phyloP scores from a whole-genome alignment of 2,329 filamentous ascomycete genomes.

The Blumeriella jaapii region DNA sequence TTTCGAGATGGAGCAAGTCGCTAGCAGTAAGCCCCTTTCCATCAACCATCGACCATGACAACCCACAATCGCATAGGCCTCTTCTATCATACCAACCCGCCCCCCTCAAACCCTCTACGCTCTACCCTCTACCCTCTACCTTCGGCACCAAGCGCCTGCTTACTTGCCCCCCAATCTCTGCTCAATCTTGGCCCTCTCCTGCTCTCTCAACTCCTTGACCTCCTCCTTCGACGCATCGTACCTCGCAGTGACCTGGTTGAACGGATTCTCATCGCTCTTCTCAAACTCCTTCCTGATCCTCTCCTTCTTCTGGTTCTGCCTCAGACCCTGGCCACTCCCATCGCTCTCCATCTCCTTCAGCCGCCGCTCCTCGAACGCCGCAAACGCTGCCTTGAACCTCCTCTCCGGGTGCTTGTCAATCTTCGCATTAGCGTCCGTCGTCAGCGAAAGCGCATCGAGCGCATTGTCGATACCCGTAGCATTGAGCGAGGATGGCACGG shows the following conservation, averaged over 20 bases:
- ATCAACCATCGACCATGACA: background rate
- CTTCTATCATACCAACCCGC: no score
- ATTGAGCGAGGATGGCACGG: slow-evolving; percentile 49
- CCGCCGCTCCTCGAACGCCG: slow-evolving; percentile 69
- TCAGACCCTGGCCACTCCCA: slow-evolving; percentile 57
- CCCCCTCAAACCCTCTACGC: no score
- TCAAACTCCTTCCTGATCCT: slow-evolving; percentile 86
- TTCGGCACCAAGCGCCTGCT: background rate
- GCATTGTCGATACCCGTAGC: slow-evolving; percentile 89
- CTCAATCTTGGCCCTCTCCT: slow-evolving; percentile 68
- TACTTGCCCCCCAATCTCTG: slow-evolving; percentile 41
- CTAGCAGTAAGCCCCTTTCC: background rate
- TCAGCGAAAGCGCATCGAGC: slow-evolving; percentile 70
- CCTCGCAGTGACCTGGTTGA: slow-evolving; percentile 68
- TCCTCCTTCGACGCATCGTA: slow-evolving; percentile 78
- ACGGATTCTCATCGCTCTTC: slow-evolving; percentile 88
- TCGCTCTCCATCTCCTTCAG: slow-evolving; percentile 79
- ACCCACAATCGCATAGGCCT: background rate
- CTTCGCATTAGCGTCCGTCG: slow-evolving; percentile 47
- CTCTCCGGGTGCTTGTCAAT: slow-evolving; percentile 83
- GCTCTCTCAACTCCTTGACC: slow-evolving; percentile 48
- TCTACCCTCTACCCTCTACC: background rate
- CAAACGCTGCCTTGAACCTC: slow-evolving; percentile 75
- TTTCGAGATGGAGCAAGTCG: no score
- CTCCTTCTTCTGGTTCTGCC: slow-evolving; percentile 75